Conservation (phyloP, 306 rosid genomes). For the Comarum palustre region DNA sequence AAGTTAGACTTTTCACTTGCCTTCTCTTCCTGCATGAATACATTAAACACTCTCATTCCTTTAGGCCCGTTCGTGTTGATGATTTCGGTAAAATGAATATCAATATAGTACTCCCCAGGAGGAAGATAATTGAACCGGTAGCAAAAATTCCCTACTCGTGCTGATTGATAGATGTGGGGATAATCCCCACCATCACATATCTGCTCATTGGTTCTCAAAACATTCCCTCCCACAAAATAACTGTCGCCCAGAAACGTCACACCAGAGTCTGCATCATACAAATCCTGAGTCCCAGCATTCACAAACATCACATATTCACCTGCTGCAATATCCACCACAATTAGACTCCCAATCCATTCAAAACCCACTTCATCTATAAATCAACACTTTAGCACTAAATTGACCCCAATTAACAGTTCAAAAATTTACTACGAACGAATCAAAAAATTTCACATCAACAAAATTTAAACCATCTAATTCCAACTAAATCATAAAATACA, state of each 20-base stretch:
- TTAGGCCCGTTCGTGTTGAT: slow-evolving; percentile 76
- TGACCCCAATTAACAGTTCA: background rate
- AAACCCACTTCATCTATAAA: background rate
- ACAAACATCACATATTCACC: slow-evolving; percentile 67
- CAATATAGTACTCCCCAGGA: slow-evolving; percentile 64
- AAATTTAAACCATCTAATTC: background rate
- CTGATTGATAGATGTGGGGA: slow-evolving; percentile 65
- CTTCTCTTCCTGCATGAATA: slow-evolving; percentile 75
- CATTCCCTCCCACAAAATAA: slow-evolving; percentile 59
- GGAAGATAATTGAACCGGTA: slow-evolving; percentile 58
- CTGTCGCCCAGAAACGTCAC: slow-evolving; percentile 50
- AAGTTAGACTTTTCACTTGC: slow-evolving; percentile 24
- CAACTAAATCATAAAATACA: background rate
- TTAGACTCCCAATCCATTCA: slow-evolving; percentile 6
- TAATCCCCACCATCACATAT: slow-evolving; percentile 63
- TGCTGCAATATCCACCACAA: slow-evolving; percentile 34
- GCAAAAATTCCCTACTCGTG: slow-evolving; percentile 58
- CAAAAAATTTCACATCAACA: background rate
- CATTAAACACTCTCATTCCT: slow-evolving; percentile 79
- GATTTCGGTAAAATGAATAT: slow-evolving; percentile 79
- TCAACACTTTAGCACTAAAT: background rate
- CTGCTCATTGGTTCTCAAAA: slow-evolving; percentile 59
- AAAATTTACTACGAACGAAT: background rate
- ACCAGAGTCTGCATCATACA: slow-evolving; percentile 47
- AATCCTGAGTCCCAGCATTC: slow-evolving; percentile 72